Evolutionary conservation across 768 basidiomycete genomes (phyloP).

Genomic region (Panaeolus papilionaceus): DNA sequence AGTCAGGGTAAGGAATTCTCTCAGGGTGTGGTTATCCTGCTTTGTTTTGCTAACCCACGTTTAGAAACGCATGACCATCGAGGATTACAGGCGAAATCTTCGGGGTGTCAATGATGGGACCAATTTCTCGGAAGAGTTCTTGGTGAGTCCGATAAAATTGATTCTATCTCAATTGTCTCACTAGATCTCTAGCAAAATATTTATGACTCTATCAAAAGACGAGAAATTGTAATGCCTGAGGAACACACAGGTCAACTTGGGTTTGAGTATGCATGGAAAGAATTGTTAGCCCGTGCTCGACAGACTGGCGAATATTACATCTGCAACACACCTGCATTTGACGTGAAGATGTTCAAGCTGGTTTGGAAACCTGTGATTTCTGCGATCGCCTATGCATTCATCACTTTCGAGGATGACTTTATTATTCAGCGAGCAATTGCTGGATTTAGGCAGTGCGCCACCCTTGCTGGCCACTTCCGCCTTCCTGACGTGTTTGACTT

Average conservation of each 20-base stretch:
- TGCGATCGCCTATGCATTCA: conserved; percentile 96
- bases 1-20: conserved; percentile 65
- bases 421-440: conserved; percentile 93
- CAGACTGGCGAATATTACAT: conserved; percentile 80
- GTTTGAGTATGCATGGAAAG: conserved; percentile 99
- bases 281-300: conserved; percentile 81
- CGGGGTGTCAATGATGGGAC: conserved; percentile 88
- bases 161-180: neutral
- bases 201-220: conserved; percentile 92
- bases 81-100: conserved; percentile 92
- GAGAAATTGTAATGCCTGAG: conserved; percentile 97
- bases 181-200: conserved; percentile 72
- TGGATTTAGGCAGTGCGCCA: conserved; percentile 97
- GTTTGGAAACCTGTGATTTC: conserved; percentile 93
- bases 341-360: conserved; percentile 92
- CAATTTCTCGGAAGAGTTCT: conserved; percentile 85
- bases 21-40: neutral
- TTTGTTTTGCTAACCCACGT: conserved; percentile 18
- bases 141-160: conserved; percentile 51
- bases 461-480: conserved; percentile 85
- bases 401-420: conserved; percentile 95
- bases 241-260: conserved; percentile 96
- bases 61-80: conserved; percentile 97
- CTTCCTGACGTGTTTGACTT: conserved; percentile 97
- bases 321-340: conserved; percentile 82